Base-by-base conservation (phyloP, 352 stramenopile species). In the Pythium folliculosum region DNA sequence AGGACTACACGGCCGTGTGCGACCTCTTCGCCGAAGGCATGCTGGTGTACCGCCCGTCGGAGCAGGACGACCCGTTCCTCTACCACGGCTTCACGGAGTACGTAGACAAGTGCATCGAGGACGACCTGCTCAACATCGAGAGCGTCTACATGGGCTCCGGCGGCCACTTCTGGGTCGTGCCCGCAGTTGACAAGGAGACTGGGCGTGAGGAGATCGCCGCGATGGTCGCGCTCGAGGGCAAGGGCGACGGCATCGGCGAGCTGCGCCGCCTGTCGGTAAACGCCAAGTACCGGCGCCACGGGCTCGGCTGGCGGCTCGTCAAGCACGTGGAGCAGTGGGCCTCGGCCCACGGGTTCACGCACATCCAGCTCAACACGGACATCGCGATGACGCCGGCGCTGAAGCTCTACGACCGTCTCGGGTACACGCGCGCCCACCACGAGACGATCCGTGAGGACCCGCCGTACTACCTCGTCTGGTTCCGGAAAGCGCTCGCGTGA, bases 311-410 rank as follows among this genome's bases (percentile, higher is more conserved):
- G 13, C 54, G 63, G 10, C 67, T 89, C 6, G 66, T 89, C 14
- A 14, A n/a, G 5, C 23, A 72, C 30, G 65, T 89, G 0, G 81
- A 89, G 60, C n/a, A 76, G 2, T 89, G 77, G 78, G 81, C 75
- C 0, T 53, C 52, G 5, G 37, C 27, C 0, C 52, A 76, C 13
- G 67, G 62, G 1, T 76, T 73, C 38, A 51, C n/a, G 10, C 73
- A 67, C 38, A 61, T 89, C 19, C 71, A 60, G 61, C 54, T 89
- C 19, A 80, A 63, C 32, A 86, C 74, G 0, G 74, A 67, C 13
- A 63, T 63, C 22, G 45, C 67, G 16, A 86, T 87, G 77, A 25
- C 51, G 10, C 62, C 67, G 35, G 77, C 77, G 37, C 63, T 65
- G 48, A 54, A 40, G 12, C 62, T 77, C 27, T 77, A 74, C 52